A percentile compares a stretch with the other conserved stretches of the same genome.
phyloP scores from a whole-genome alignment of 2,329 filamentous ascomycete species.

The Ceratocystis smalleyi region DNA sequence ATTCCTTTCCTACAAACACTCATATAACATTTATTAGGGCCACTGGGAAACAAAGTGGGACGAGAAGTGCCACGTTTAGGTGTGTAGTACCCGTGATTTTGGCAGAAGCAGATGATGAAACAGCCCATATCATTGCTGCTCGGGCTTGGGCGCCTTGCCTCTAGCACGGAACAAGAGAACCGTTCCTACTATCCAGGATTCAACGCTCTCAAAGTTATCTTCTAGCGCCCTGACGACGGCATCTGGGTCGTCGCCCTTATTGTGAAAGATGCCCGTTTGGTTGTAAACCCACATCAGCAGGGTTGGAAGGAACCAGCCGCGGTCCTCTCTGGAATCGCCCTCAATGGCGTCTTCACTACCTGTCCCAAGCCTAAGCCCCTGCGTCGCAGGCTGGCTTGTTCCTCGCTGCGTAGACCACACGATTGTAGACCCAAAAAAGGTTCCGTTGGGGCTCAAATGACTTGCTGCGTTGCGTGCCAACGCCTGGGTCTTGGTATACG shows the following conservation, averaged over 20 bases:
- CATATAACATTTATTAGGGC: no score
- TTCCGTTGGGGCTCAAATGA: conserved; percentile 18
- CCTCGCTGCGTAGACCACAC: conserved; percentile 16
- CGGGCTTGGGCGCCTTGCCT: neutral
- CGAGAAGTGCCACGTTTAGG: no score
- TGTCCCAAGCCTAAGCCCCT: conserved; percentile 1
- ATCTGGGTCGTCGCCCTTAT: conserved; percentile 25
- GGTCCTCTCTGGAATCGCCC: neutral
- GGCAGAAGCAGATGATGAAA: neutral
- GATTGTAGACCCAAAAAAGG: conserved; percentile 21
- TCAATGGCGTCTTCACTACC: neutral
- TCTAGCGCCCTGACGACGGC: conserved; percentile 24
- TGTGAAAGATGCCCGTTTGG: conserved; percentile 25
- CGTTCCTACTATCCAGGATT: conserved; percentile 27
- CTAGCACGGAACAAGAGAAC: conserved; percentile 25
- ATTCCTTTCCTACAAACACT: no score
- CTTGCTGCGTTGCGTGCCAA: conserved; percentile 17
- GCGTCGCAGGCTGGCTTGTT: conserved; percentile 8
- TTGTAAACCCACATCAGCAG: conserved; percentile 24
- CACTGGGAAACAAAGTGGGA: no score
- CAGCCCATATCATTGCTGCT: neutral
- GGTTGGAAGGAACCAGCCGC: conserved; percentile 8
- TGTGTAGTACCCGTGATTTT: no score
- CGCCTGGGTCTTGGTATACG: neutral
- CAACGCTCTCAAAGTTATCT: conserved; percentile 26